These are phyloP conservation scores for Rhizopus stolonifer DNA, from an alignment of 371 early-diverging fungal genomes.

Conservation along the genomic window DNA sequence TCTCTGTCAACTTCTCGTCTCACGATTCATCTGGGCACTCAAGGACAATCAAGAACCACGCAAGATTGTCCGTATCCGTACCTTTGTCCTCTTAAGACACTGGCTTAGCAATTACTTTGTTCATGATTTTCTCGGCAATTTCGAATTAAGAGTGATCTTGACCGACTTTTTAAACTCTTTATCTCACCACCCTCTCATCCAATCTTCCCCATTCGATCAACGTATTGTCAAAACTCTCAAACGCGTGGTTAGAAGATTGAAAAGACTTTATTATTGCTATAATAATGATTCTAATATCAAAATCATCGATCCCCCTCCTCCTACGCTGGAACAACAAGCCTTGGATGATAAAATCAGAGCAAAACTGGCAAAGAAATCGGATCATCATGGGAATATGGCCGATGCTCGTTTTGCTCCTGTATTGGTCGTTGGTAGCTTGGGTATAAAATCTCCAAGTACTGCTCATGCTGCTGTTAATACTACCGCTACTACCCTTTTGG, in stretches of 20 bases:
- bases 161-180: conserved; percentile 47
- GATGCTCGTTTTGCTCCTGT: conserved; percentile 35
- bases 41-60: conserved; percentile 52
- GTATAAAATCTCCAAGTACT: conserved; percentile 3
- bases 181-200: conserved; percentile 44
- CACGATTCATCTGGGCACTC: conserved; percentile 63
- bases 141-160: conserved; percentile 42
- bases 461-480: no score
- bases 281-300: conserved; percentile 28
- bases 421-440: conserved; percentile 32
- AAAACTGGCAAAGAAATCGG: conserved; percentile 23
- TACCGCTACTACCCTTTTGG: no score
- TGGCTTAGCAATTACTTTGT: conserved; percentile 71
- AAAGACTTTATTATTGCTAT: conserved; percentile 38
- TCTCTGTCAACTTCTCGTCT: conserved; percentile 56
- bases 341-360: conserved; percentile 32
- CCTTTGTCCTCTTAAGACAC: conserved; percentile 66
- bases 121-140: conserved; percentile 59
- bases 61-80: conserved; percentile 62
- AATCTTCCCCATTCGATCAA: conserved; percentile 51
- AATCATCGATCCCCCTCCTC: conserved; percentile 35
- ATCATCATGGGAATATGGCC: conserved; percentile 37
- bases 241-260: conserved; percentile 48
- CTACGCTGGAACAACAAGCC: conserved; percentile 27
- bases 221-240: conserved; percentile 59